These are phyloP conservation scores for Medicago lupulina DNA, from an alignment of 306 rosid genomes.

Conservation along the genomic window DNA sequence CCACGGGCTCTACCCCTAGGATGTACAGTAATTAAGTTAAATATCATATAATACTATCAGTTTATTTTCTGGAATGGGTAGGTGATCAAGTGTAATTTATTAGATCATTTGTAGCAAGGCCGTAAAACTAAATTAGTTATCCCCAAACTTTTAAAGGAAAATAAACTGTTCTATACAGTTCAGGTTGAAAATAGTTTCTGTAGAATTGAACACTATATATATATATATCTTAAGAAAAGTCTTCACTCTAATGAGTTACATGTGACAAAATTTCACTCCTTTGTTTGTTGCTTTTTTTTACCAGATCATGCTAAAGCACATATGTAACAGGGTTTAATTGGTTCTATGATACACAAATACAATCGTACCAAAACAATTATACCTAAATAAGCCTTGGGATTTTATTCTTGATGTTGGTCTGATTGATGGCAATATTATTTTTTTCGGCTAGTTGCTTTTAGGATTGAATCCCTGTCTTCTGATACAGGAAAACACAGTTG, in stretches of 20 bases:
- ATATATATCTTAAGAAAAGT: not conserved
- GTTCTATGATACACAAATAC: not conserved
- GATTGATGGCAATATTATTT: conserved; percentile 2
- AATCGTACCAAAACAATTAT: not conserved
- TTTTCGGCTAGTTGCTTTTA: conserved; percentile 30
- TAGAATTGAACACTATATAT: too few relatives aligned
- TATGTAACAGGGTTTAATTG: not conserved
- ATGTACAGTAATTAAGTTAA: too few relatives aligned
- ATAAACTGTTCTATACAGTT: too few relatives aligned
- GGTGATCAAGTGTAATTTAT: not conserved
- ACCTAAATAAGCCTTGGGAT: not conserved
- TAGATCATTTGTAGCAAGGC: too few relatives aligned
- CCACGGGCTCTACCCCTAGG: too few relatives aligned
- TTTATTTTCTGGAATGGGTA: not conserved
- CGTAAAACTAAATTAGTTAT: too few relatives aligned
- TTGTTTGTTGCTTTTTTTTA: not conserved
- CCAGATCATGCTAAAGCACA: not conserved
- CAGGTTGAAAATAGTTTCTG: too few relatives aligned
- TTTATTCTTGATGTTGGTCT: not conserved
- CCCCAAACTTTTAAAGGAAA: too few relatives aligned
- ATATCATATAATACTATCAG: too few relatives aligned
- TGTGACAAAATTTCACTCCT: not conserved
- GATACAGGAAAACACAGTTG: conserved; percentile 38
- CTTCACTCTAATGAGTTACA: not conserved
- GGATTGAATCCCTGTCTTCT: conserved; percentile 18